Percentiles rank a stretch among this genome's conserved stretches.
These are phyloP conservation scores for Cladobotryum mycophilum DNA, from an alignment of 2,329 filamentous ascomycete genomes.

Conservation along the genomic window DNA sequence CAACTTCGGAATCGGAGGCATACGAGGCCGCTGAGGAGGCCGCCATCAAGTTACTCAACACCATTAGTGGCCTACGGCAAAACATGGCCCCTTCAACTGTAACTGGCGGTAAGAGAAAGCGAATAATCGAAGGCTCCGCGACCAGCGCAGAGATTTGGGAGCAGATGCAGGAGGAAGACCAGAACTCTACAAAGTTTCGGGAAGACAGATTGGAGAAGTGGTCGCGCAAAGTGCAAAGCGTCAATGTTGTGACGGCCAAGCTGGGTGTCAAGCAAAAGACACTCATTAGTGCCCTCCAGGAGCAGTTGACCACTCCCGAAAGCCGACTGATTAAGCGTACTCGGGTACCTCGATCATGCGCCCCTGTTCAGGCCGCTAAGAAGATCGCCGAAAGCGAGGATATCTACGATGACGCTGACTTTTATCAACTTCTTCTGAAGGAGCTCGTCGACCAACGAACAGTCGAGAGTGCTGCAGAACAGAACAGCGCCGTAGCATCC, in stretches of 20 bases:
- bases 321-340: constrained; percentile 61
- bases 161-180: constrained; percentile 61
- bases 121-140: constrained; percentile 46
- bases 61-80: constrained; percentile 63
- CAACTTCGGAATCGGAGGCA: constrained; percentile 39
- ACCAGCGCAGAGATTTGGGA: constrained; percentile 65
- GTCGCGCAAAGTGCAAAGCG: constrained; percentile 62
- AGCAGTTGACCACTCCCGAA: constrained; percentile 61
- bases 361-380: constrained; percentile 58
- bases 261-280: constrained; percentile 27
- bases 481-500: constrained; percentile 41
- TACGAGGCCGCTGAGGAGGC: constrained; percentile 78
- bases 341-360: constrained; percentile 67
- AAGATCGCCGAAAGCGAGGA: constrained; percentile 51
- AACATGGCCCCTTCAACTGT: constrained; percentile 48
- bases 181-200: constrained; percentile 52
- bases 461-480: constrained; percentile 53
- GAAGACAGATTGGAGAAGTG: constrained; percentile 79
- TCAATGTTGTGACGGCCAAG: constrained; percentile 32
- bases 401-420: constrained; percentile 90
- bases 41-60: constrained; percentile 77
- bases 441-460: constrained; percentile 88
- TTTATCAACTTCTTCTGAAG: constrained; percentile 89
- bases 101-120: constrained; percentile 57
- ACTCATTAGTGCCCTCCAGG: constrained; percentile 61